phyloP scores from a whole-genome alignment of 805 yeast genomes.

The Pichia exigua region DNA sequence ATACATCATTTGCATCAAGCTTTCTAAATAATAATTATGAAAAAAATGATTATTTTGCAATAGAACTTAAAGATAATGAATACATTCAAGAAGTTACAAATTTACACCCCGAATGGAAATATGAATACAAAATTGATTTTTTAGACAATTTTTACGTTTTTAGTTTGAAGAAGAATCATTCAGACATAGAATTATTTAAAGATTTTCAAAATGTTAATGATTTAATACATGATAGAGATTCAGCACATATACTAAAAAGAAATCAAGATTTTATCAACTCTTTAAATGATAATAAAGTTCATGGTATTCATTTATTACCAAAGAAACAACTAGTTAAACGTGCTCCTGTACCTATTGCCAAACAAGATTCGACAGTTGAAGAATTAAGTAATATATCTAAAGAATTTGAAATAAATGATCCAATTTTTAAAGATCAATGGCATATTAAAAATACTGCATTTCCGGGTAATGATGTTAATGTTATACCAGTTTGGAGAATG shows the following conservation, averaged over 20 bases:
- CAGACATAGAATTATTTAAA: slow-evolving; percentile 28
- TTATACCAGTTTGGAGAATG: slow-evolving; percentile 74
- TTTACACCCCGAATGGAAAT: slow-evolving; percentile 39
- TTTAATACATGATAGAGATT: slow-evolving; percentile 13
- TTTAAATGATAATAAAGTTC: slow-evolving; percentile 28
- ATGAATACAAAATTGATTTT: slow-evolving; percentile 60
- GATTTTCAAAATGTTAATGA: slow-evolving; percentile 23
- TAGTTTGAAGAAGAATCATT: slow-evolving; percentile 39
- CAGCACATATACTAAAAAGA: background rate
- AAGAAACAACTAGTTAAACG: slow-evolving; percentile 49
- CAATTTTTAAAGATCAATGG: slow-evolving; percentile 83
- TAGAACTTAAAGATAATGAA: slow-evolving; percentile 1
- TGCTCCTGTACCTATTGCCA: slow-evolving; percentile 41
- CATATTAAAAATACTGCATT: slow-evolving; percentile 68
- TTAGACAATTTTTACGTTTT: slow-evolving; percentile 59
- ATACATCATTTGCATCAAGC: background rate
- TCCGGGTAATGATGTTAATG: slow-evolving; percentile 83
- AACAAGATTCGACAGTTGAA: slow-evolving; percentile 45
- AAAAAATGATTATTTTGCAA: slow-evolving; percentile 6
- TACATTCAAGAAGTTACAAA: slow-evolving; percentile 25
- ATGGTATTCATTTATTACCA: slow-evolving; percentile 47
- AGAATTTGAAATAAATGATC: slow-evolving; percentile 65
- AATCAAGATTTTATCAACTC: slow-evolving; percentile 20
- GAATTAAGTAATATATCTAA: slow-evolving; percentile 40
- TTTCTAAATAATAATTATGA: background rate